A percentile compares a stretch with the other conserved stretches of the same genome.
Conservation (phyloP, 2,329 filamentous ascomycete genomes). For the Dryadomyces quercivorus region DNA sequence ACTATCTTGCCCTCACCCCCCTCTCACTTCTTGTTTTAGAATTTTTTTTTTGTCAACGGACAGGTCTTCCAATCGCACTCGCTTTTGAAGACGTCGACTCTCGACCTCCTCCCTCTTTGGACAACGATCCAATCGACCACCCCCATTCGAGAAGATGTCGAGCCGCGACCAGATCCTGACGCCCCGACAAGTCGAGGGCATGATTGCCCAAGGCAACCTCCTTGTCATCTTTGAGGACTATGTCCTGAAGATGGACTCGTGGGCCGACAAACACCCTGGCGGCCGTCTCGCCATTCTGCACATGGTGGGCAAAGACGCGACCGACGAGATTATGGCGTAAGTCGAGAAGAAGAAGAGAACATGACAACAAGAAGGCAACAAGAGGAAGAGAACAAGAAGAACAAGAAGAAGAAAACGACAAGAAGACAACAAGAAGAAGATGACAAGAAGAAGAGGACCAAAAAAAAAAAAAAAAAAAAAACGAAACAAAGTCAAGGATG, state of each 20-base stretch:
- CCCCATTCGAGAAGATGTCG: no score
- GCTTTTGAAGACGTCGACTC: no score
- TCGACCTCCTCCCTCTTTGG: no score
- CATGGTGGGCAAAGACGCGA: constrained; percentile 48
- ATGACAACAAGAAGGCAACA: background rate
- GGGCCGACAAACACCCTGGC: constrained; percentile 47
- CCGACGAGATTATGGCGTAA: constrained; percentile 47
- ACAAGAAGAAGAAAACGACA: background rate
- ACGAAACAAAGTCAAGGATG: background rate
- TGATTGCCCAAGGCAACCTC: constrained; percentile 41
- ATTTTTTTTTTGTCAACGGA: no score
- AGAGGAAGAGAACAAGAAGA: background rate
- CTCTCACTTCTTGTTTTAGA: no score
- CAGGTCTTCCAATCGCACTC: no score
- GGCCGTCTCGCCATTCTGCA: constrained; percentile 46
- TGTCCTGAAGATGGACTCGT: constrained; percentile 42
- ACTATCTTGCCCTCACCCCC: no score
- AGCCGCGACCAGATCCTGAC: constrained; percentile 30
- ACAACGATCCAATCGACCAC: no score
- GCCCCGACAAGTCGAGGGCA: constrained; percentile 30
- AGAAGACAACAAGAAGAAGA: background rate
- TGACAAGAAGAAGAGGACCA: background rate
- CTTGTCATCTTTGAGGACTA: constrained; percentile 44
- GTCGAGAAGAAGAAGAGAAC: constrained; percentile 1
- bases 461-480: background rate